phyloP scores from a whole-genome alignment of 768 basidiomycete species.

The Mrakia blollopis region DNA sequence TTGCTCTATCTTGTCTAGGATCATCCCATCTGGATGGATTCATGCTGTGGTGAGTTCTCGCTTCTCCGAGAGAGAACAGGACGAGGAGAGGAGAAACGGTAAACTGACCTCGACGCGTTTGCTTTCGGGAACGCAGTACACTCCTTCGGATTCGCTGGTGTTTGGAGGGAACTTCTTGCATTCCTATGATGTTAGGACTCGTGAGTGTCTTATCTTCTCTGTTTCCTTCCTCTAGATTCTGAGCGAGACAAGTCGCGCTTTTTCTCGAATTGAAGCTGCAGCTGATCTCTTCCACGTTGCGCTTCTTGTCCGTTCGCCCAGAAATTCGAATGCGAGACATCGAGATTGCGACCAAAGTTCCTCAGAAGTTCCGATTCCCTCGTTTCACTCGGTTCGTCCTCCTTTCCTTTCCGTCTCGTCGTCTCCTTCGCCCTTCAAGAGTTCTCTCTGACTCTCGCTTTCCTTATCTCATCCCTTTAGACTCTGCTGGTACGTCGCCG shows the following conservation, averaged over 20 bases:
- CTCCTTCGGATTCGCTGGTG: constrained; percentile 85
- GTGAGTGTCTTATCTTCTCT: constrained; percentile 50
- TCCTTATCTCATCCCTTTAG: constrained; percentile 46
- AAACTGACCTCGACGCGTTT: neutral
- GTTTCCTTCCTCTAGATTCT: no score
- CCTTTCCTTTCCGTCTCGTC: neutral
- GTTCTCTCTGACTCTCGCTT: neutral
- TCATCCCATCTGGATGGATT: constrained; percentile 96
- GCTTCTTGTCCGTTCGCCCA: constrained; percentile 42
- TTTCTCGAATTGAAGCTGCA: neutral
- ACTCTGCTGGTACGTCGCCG: constrained; percentile 85
- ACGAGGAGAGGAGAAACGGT: neutral
- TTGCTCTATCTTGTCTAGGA: no score
- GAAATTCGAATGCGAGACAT: constrained; percentile 85
- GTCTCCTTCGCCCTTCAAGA: no score
- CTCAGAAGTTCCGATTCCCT: constrained; percentile 85
- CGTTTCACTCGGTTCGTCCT: constrained; percentile 62
- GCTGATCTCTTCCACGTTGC: neutral
- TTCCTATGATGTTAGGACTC: constrained; percentile 79
- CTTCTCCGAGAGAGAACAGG: neutral
- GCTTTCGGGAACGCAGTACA: constrained; percentile 55
- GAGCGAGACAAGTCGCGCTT: no score
- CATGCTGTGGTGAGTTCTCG: constrained; percentile 78
- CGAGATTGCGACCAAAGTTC: constrained; percentile 85
- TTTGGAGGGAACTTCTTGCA: constrained; percentile 98